These are phyloP conservation scores for Trichoderma gracile DNA, from an alignment of 2,329 filamentous ascomycete genomes.

Conservation along the genomic window DNA sequence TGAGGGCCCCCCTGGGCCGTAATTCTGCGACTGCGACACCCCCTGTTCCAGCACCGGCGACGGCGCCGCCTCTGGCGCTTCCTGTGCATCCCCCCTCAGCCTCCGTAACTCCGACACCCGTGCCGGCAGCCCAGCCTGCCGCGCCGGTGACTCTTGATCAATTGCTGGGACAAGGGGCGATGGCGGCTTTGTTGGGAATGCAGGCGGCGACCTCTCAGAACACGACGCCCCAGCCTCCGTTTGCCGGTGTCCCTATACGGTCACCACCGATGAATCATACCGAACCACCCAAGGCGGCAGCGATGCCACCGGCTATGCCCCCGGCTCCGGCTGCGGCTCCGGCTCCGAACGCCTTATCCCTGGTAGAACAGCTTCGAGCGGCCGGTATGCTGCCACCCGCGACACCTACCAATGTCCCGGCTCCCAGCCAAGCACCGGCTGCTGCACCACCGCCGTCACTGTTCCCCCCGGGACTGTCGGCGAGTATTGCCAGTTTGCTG, in stretches of 20 bases:
- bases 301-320: not conserved
- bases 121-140: conserved; percentile 37
- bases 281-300: conserved; percentile 37
- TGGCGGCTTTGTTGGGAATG: conserved; percentile 60
- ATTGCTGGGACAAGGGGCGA: conserved; percentile 59
- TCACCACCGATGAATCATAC: conserved; percentile 51
- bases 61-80: conserved; percentile 35
- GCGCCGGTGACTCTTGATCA: conserved; percentile 56
- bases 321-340: not conserved
- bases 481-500: conserved; percentile 42
- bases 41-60: conserved; percentile 45
- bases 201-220: conserved; percentile 52
- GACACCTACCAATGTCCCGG: conserved; percentile 42
- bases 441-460: conserved; percentile 31
- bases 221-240: conserved; percentile 44
- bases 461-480: conserved; percentile 37
- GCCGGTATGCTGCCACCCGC: conserved; percentile 63
- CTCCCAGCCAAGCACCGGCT: conserved; percentile 36
- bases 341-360: conserved; percentile 34
- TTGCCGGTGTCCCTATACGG: conserved; percentile 45
- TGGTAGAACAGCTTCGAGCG: conserved; percentile 67
- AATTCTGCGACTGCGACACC: conserved; percentile 41
- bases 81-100: conserved; percentile 35
- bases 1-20: conserved; percentile 52
- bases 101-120: conserved; percentile 38